Evolutionary conservation across 192 early-diverging fungal genomes (phyloP), one percentile per base, ranked within the genome.

Genomic region (Coemansia sp.): DNA sequence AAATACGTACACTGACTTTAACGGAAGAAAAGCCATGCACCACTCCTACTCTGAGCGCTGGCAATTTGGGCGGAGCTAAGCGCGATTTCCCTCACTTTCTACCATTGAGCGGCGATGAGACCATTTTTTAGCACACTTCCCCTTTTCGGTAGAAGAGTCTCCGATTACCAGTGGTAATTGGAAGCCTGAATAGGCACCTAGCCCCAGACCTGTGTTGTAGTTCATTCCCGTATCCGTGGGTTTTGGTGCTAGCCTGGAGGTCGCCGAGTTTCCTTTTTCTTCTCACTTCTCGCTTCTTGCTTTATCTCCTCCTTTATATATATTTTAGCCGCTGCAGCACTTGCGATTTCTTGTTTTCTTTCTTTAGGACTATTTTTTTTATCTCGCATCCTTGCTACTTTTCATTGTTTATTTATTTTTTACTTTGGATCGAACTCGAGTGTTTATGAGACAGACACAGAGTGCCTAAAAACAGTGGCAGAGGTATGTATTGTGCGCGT

Each of bases 161-260:
- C 33, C 55, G 55, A 58, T 58, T 58, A 58, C 55, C 55, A 50
- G 47, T 50, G 47, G n/a, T 50, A n/a, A 50, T 50, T 50, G 47
- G 47, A 50, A 50, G 47, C 18, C 47, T 50, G 18, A 43, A 43
- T 8, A 16, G 7, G 20, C 47, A 8, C 0, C 47, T 5, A 50
- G 47, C 47, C 47, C 47, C 47, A 50, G 47, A 50, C 47, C n/a
- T n/a, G n/a, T 18, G 10, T 9, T 1, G n/a, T 36, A 8, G 36
- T 36, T 36, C 36, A 36, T 6, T 36, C 36, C 36, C 36, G 5
- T 6, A 8, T 36, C 36, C 36, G 36, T 36, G 36, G 36, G 24
- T 24, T 36, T 36, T 36, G 36, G 5, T 8, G 36, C 36, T 36
- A 33, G 29, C 31, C 29, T 58, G 5, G 55, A 34, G 1, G 55